Conservation (phyloP, 2,329 filamentous ascomycete genomes). For the Ceratocystis smalleyi region DNA sequence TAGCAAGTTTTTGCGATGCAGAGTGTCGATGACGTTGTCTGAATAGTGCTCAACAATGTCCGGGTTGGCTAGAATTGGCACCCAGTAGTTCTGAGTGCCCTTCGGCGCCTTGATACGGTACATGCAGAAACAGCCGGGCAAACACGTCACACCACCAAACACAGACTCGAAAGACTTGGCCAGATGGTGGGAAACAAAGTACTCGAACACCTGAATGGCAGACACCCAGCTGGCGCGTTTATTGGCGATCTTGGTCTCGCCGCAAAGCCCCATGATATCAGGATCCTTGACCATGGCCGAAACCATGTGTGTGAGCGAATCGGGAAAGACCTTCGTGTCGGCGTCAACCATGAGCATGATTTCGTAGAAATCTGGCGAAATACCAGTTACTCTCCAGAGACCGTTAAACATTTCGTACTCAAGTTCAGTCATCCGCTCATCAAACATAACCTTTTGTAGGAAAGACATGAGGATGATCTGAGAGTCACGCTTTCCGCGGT, state of each 20-base stretch:
- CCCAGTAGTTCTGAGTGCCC: constrained; percentile 98
- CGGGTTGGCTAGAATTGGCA: constrained; percentile 93
- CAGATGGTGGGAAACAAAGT: constrained; percentile 96
- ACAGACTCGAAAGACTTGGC: constrained; percentile 96
- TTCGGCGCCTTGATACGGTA: constrained; percentile 99
- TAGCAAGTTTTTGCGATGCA: constrained; percentile 94
- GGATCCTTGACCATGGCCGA: constrained; percentile 98
- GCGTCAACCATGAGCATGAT: constrained; percentile 98
- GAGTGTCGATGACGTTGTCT: constrained; percentile 93
- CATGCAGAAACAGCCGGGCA: constrained; percentile 99
- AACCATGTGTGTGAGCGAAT: constrained; percentile 96
- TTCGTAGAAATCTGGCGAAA: constrained; percentile 96
- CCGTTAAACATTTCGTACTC: constrained; percentile 99
- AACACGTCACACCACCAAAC: constrained; percentile 96
- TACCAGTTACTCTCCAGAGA: constrained; percentile 95
- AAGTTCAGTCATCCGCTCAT: constrained; percentile 97
- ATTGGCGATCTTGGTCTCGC: constrained; percentile 99
- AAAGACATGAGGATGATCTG: constrained; percentile 99
- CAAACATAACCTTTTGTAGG: constrained; percentile 99
- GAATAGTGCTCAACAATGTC: constrained; percentile 99
- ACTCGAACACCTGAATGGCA: constrained; percentile 98
- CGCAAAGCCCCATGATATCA: constrained; percentile 96
- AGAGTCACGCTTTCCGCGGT: constrained; percentile 95
- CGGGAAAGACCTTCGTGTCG: constrained; percentile 97
- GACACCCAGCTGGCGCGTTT: constrained; percentile 90